A percentile compares a stretch with the other conserved stretches of the same genome.
Conservation (phyloP, 805 yeast genomes). For the Saccharomycopsis amapae region DNA sequence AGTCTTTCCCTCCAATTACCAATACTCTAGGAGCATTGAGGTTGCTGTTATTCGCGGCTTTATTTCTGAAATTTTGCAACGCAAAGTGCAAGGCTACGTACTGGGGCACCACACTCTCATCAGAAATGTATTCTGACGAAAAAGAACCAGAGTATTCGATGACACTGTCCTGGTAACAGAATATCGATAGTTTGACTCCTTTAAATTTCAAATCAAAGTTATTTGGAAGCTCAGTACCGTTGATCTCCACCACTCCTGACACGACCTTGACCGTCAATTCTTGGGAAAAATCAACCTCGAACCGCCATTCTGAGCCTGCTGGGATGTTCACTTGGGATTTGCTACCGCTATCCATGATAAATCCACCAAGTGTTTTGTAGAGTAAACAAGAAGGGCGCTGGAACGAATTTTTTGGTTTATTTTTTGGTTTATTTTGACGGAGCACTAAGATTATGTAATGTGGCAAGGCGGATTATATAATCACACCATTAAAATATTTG, state of each 20-base stretch:
- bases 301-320: conserved; percentile 61
- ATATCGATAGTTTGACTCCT: conserved; percentile 48
- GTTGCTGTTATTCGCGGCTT: conserved; percentile 28
- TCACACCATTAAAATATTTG: too few relatives aligned
- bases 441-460: too few relatives aligned
- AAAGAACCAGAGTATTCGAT: conserved; percentile 30
- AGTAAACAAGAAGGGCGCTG: too few relatives aligned
- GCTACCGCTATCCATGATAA: too few relatives aligned
- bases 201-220: conserved; percentile 54
- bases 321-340: conserved; percentile 22
- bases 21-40: conserved; percentile 46
- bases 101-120: conserved; percentile 59
- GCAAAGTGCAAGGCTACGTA: conserved; percentile 70
- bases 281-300: conserved; percentile 53
- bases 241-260: conserved; percentile 78
- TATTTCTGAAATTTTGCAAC: conserved; percentile 48
- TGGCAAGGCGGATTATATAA: too few relatives aligned
- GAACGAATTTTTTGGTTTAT: too few relatives aligned
- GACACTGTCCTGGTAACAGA: conserved; percentile 34
- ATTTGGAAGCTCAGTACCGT: conserved; percentile 85
- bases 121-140: conserved; percentile 55
- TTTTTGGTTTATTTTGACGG: too few relatives aligned
- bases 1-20: conserved; percentile 60
- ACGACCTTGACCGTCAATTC: conserved; percentile 43
- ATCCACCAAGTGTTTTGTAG: too few relatives aligned